Conservation (phyloP, 495 filamentous ascomycete genomes). For the Friedmanniomyces endolithicus region DNA sequence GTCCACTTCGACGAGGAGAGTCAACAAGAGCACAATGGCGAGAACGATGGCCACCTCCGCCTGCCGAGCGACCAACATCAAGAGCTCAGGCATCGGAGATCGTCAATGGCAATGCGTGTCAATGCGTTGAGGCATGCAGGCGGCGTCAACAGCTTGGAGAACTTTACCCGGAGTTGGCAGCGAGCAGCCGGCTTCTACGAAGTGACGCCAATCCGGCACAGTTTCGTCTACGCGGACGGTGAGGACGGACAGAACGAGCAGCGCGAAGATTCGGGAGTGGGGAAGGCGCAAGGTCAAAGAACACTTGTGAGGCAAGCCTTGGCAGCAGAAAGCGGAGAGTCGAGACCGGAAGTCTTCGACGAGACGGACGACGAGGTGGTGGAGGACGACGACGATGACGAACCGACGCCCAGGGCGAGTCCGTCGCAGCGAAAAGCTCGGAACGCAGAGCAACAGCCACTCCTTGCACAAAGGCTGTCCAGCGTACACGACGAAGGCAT, state of each 20-base stretch:
- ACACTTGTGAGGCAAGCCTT: slow-evolving; percentile 40
- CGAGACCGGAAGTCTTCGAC: slow-evolving; percentile 21
- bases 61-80: neutral
- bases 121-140: slow-evolving; percentile 62
- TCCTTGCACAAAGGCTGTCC: slow-evolving; percentile 6
- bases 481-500: slow-evolving; percentile 35
- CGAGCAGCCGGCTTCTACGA: slow-evolving; percentile 81
- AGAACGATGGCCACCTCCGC: neutral
- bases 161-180: slow-evolving; percentile 89
- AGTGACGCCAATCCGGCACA: slow-evolving; percentile 60
- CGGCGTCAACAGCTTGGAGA: slow-evolving; percentile 75
- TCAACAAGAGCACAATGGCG: neutral
- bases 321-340: slow-evolving; percentile 23
- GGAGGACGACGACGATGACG: slow-evolving; percentile 20
- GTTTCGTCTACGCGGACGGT: slow-evolving; percentile 38
- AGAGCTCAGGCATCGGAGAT: slow-evolving; percentile 33
- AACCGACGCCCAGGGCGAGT: slow-evolving; percentile 8
- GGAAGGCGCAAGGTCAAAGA: slow-evolving; percentile 28
- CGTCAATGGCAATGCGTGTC: slow-evolving; percentile 64
- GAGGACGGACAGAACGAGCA: slow-evolving; percentile 42
- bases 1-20: slow-evolving; percentile 23
- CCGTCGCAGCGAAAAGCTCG: neutral
- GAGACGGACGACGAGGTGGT: neutral
- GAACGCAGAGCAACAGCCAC: slow-evolving; percentile 3
- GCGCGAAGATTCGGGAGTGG: slow-evolving; percentile 28